A percentile compares a stretch with the other conserved stretches of the same genome.
These are phyloP conservation scores for Phylloporus sp. DNA, from an alignment of 1,284 basidiomycete genomes.

Conservation along the genomic window DNA sequence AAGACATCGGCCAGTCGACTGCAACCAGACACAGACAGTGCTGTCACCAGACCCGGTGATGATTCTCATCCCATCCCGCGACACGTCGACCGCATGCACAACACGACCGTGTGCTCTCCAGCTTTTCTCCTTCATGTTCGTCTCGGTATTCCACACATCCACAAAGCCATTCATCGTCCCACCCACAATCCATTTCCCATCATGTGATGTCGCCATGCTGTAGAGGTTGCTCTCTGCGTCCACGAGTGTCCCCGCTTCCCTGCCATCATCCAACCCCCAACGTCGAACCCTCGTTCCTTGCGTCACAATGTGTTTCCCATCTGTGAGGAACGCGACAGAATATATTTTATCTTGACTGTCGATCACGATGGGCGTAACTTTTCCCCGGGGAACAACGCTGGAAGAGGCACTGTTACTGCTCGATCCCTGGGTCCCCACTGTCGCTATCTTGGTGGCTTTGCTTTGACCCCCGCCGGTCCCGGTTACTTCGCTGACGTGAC, in stretches of 20 bases:
- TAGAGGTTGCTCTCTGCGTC: neutral
- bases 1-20: neutral
- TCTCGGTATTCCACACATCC: neutral
- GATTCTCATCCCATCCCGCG: neutral
- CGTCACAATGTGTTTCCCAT: neutral
- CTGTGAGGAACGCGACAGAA: neutral
- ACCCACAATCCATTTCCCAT: neutral
- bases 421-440: too few species aligned
- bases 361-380: neutral
- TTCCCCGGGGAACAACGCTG: too few species aligned
- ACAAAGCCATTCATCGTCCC: neutral
- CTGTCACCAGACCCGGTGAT: neutral
- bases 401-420: too few species aligned
- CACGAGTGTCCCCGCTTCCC: neutral
- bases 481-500: too few species aligned
- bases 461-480: too few species aligned
- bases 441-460: too few species aligned
- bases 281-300: neutral
- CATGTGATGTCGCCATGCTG: neutral
- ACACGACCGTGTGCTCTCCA: too few species aligned
- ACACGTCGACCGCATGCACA: neutral
- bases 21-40: neutral
- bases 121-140: neutral
- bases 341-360: neutral
- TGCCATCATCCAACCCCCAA: neutral